Conservation (phyloP, 2,329 filamentous ascomycete species). For the Bretziella fagacearum region DNA sequence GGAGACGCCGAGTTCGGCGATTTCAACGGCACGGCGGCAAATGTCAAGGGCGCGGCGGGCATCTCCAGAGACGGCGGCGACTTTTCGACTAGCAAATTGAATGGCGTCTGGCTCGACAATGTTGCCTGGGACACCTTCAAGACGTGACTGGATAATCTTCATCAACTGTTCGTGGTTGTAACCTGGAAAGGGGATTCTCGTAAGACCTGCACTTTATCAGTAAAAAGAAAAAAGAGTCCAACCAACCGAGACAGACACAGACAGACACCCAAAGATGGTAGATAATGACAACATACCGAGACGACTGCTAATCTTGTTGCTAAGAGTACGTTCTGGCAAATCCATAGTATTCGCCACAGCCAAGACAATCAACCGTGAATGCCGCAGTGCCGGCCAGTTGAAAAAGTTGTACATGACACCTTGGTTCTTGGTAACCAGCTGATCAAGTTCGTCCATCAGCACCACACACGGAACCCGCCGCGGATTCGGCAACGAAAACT, state of each 20-base stretch:
- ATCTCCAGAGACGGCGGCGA: constrained; percentile 89
- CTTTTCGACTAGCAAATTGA: constrained; percentile 91
- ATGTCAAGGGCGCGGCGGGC: constrained; percentile 86
- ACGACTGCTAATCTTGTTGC: constrained; percentile 95
- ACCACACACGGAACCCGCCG: constrained; percentile 89
- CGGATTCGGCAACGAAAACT: constrained; percentile 83
- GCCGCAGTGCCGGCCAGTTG: constrained; percentile 88
- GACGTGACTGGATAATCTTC: constrained; percentile 88
- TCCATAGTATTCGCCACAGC: constrained; percentile 99
- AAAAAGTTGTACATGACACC: constrained; percentile 99
- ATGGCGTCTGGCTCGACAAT: constrained; percentile 87
- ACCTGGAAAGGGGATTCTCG: constrained; percentile 88
- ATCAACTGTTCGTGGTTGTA: constrained; percentile 96
- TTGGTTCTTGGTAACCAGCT: constrained; percentile 94
- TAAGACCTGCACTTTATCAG: constrained; percentile 50
- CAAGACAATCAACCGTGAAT: constrained; percentile 85
- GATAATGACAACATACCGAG: constrained; percentile 32
- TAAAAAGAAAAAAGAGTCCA: too few species aligned
- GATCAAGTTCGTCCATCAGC: constrained; percentile 94
- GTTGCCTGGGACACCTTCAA: constrained; percentile 72
- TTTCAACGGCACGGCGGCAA: constrained; percentile 83
- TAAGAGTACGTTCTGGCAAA: constrained; percentile 82
- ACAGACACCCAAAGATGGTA: neutral
- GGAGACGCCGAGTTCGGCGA: constrained; percentile 45
- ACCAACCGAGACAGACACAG: too few species aligned